Percentiles rank a stretch among this genome's conserved stretches.
phyloP scores from a whole-genome alignment of 2,329 filamentous ascomycete species.

The Daldinia sp. region DNA sequence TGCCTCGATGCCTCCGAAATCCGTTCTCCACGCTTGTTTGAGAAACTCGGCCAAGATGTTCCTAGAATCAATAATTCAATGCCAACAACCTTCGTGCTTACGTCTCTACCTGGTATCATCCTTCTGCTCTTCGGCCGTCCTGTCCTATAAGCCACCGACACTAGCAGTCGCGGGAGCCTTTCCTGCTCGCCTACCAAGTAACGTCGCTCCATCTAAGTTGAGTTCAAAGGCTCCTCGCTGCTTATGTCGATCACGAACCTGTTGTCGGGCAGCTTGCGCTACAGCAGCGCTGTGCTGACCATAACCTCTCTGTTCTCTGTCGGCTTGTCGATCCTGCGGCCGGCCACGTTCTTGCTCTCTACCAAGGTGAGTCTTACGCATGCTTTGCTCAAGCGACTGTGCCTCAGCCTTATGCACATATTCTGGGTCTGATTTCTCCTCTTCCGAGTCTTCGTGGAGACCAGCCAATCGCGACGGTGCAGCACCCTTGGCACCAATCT shows the following conservation, averaged over 20 bases:
- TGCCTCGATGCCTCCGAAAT: slow-evolving; percentile 39
- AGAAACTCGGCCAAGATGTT: slow-evolving; percentile 22
- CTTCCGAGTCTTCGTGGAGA: slow-evolving; percentile 78
- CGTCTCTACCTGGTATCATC: not conserved
- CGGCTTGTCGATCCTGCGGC: slow-evolving; percentile 60
- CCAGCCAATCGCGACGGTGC: slow-evolving; percentile 68
- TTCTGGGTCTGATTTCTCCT: slow-evolving; percentile 67
- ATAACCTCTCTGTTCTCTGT: slow-evolving; percentile 73
- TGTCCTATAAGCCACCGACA: slow-evolving; percentile 52
- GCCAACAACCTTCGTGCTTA: slow-evolving; percentile 20
- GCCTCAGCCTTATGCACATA: slow-evolving; percentile 58
- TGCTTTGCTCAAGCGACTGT: slow-evolving; percentile 83
- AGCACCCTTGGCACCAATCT: slow-evolving; percentile 78
- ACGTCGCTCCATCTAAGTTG: slow-evolving; percentile 88
- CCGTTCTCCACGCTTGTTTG: slow-evolving; percentile 29
- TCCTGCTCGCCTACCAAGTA: slow-evolving; percentile 78
- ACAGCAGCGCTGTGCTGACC: slow-evolving; percentile 89
- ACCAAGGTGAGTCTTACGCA: slow-evolving; percentile 81
- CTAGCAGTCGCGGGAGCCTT: slow-evolving; percentile 61
- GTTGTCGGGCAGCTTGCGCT: slow-evolving; percentile 84
- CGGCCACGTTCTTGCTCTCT: slow-evolving; percentile 66
- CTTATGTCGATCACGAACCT: slow-evolving; percentile 74
- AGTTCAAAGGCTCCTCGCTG: slow-evolving; percentile 91
- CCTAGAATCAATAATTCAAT: slow-evolving; percentile 33
- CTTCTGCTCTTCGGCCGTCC: slow-evolving; percentile 11